A percentile compares a stretch with the other conserved stretches of the same genome.
Evolutionary conservation across 2,329 filamentous ascomycete genomes (phyloP).

Genomic region (Raffaelea deltoideospora): DNA sequence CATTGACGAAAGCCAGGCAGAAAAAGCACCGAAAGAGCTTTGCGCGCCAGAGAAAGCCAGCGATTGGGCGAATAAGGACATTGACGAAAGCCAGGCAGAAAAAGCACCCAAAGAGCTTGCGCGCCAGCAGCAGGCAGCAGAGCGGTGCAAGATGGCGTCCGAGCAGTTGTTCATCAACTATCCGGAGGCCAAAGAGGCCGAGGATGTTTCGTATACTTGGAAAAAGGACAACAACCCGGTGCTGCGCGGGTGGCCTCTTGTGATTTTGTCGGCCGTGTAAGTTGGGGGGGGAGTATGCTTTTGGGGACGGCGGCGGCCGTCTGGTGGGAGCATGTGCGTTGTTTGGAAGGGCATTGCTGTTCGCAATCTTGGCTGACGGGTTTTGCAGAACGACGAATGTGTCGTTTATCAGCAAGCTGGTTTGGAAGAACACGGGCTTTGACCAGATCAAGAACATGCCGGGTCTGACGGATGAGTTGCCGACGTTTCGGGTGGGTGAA

Average conservation of each 20-base stretch:
- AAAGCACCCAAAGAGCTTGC: too few species aligned
- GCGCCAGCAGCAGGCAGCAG: too few species aligned
- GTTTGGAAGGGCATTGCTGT: too few species aligned
- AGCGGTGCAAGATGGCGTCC: constrained; percentile 3
- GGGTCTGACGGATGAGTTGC: constrained; percentile 26
- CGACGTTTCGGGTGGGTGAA: constrained; percentile 29
- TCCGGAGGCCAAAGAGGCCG: constrained; percentile 23
- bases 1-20: too few species aligned
- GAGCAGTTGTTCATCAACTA: constrained; percentile 24
- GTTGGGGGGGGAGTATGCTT: constrained; percentile 1
- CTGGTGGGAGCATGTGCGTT: not conserved
- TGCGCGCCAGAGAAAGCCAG: too few species aligned
- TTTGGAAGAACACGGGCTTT: constrained; percentile 57
- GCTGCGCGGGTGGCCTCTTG: constrained; percentile 49
- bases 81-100: too few species aligned
- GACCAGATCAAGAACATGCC: constrained; percentile 29
- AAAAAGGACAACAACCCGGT: constrained; percentile 49
- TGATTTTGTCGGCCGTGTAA: constrained; percentile 28
- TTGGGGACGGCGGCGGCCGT: not conserved
- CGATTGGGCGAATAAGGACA: too few species aligned
- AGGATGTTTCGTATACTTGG: constrained; percentile 15
- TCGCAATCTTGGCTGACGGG: too few species aligned
- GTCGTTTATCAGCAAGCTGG: constrained; percentile 42
- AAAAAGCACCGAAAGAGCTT: too few species aligned
- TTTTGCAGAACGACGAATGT: constrained; percentile 39